A percentile compares a stretch with the other conserved stretches of the same genome.
Evolutionary conservation across 2,329 filamentous ascomycete genomes (phyloP).

Genomic region (Onygenales sp.): DNA sequence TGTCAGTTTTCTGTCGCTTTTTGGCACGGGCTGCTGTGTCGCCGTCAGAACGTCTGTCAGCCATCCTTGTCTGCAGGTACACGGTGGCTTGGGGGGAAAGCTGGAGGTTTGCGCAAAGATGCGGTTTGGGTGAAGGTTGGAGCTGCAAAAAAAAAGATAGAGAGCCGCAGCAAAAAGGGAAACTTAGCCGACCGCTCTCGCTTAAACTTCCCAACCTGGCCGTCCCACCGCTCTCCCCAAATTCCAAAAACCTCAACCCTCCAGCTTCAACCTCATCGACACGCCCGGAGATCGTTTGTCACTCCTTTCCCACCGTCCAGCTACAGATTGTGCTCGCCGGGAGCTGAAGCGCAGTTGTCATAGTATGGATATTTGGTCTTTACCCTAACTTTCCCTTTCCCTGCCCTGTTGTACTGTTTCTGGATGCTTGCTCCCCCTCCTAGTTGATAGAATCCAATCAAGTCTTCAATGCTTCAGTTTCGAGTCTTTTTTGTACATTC

Average conservation of each 20-base stretch:
- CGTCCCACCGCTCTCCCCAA: not conserved
- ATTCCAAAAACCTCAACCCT: not conserved
- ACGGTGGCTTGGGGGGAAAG: slow-evolving; percentile 7
- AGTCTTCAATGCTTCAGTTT: not conserved
- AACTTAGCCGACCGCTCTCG: slow-evolving; percentile 19
- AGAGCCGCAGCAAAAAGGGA: slow-evolving; percentile 14
- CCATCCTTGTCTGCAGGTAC: slow-evolving; percentile 34
- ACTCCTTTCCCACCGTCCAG: not conserved
- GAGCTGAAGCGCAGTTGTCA: not conserved
- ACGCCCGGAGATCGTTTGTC: not conserved
- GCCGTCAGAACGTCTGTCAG: slow-evolving; percentile 46
- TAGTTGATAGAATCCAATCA: not conserved
- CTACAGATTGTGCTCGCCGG: not conserved
- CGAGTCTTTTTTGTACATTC: not conserved
- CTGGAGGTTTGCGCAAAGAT: slow-evolving; percentile 7
- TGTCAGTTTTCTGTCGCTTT: slow-evolving; percentile 42
- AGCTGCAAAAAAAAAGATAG: slow-evolving; percentile 14
- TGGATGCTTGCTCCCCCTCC: not conserved
- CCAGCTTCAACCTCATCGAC: not conserved
- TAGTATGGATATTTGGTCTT: slow-evolving; percentile 1
- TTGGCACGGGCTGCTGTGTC: slow-evolving; percentile 43
- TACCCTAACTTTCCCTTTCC: not conserved
- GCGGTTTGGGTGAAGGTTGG: not conserved
- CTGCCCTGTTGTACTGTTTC: not conserved
- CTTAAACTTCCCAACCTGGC: slow-evolving; percentile 14